Conservation (phyloP, 441 rosid genomes). For the Mallotus repandus region DNA sequence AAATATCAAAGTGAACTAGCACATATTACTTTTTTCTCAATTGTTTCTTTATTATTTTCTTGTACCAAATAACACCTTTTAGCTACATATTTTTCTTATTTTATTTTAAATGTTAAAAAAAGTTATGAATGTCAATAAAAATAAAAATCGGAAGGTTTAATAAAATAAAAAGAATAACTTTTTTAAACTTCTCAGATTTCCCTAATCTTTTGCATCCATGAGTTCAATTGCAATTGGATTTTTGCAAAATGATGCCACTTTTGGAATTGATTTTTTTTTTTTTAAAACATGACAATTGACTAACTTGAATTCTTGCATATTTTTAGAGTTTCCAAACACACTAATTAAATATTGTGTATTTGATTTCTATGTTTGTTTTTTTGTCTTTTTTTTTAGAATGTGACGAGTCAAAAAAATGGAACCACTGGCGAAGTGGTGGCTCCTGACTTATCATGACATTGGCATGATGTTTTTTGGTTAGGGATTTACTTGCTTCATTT, state of each 20-base stretch:
- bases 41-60: too few relatives aligned
- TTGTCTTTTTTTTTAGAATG: constrained; percentile 37
- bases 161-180: too few relatives aligned
- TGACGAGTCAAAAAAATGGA: constrained; percentile 54
- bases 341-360: too few relatives aligned
- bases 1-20: too few relatives aligned
- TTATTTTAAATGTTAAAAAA: too few relatives aligned
- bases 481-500: constrained; percentile 69
- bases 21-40: too few relatives aligned
- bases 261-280: neutral
- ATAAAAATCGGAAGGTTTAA: too few relatives aligned
- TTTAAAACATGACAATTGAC: too few relatives aligned
- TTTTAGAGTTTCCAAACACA: neutral
- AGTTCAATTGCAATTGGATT: too few relatives aligned
- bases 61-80: too few relatives aligned
- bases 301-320: neutral
- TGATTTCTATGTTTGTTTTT: constrained; percentile 8
- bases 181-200: neutral
- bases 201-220: neutral
- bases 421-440: constrained; percentile 45
- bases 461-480: constrained; percentile 95
- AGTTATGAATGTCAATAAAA: too few relatives aligned
- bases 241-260: neutral
- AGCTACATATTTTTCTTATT: too few relatives aligned
- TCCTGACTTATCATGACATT: constrained; percentile 54